A percentile compares a stretch with the other conserved stretches of the same genome.
Conservation (phyloP, 2,329 filamentous ascomycete species). For the Septoria linicola region DNA sequence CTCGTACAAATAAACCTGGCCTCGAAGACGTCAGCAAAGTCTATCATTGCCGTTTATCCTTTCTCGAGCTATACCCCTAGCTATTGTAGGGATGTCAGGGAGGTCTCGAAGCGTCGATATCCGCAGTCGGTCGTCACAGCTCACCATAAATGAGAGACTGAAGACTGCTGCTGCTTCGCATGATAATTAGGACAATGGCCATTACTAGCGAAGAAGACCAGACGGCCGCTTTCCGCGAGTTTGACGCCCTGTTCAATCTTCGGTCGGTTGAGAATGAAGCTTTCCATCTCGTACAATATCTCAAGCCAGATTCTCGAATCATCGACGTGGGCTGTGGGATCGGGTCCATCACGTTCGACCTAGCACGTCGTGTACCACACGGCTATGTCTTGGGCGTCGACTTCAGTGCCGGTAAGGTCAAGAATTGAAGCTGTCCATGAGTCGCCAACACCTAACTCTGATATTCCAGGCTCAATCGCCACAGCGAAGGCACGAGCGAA, state of each 20-base stretch:
- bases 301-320: slow-evolving; percentile 36
- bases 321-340: slow-evolving; percentile 49
- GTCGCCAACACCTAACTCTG: background rate
- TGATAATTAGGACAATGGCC: background rate
- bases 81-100: too few relatives aligned
- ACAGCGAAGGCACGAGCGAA: slow-evolving; percentile 11
- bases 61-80: too few relatives aligned
- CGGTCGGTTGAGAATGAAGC: slow-evolving; percentile 38
- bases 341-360: slow-evolving; percentile 45
- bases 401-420: slow-evolving; percentile 24
- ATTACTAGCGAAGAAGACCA: background rate
- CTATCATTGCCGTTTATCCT: background rate
- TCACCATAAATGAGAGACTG: background rate
- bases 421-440: background rate
- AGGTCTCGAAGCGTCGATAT: too few relatives aligned
- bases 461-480: slow-evolving; percentile 8
- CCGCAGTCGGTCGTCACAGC: background rate
- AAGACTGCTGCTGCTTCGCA: background rate
- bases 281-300: slow-evolving; percentile 17
- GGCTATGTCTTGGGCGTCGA: slow-evolving; percentile 44
- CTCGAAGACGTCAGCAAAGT: background rate
- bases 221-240: slow-evolving; percentile 1
- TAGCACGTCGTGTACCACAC: slow-evolving; percentile 31
- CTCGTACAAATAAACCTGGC: too few relatives aligned
- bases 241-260: slow-evolving; percentile 38